These are phyloP conservation scores for Chlorella vulgaris DNA, from an alignment of 139 green algal genomes.

Conservation along the genomic window DNA sequence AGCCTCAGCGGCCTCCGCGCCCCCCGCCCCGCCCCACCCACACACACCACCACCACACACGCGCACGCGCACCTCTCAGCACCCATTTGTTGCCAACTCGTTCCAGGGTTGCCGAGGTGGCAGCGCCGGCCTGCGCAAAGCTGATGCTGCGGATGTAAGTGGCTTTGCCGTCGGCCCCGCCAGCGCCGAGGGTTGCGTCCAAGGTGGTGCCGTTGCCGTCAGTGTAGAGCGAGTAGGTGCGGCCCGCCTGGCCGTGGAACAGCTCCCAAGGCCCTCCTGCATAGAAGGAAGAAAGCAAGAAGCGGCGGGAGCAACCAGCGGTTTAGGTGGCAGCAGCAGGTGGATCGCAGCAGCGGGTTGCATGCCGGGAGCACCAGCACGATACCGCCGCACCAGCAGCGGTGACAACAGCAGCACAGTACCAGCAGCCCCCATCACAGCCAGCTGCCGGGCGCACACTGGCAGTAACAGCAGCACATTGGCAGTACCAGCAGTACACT, in stretches of 20 bases:
- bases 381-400: background rate
- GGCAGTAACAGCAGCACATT: background rate
- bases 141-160: background rate
- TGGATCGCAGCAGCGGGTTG: background rate
- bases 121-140: background rate
- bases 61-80: background rate
- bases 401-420: background rate
- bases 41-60: background rate
- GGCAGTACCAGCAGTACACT: background rate
- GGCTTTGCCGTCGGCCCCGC: background rate
- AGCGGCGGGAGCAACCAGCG: no score
- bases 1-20: no score
- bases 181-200: background rate
- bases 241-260: background rate
- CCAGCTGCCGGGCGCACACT: background rate
- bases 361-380: background rate
- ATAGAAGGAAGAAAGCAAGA: no score
- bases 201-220: background rate
- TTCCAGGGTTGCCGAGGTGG: background rate
- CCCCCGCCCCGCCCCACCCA: background rate
- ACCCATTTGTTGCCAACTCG: background rate
- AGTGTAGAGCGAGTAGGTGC: background rate
- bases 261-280: background rate
- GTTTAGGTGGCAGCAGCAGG: no score
- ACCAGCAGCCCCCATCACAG: no score